A percentile compares a stretch with the other conserved stretches of the same genome.
phyloP scores from a whole-genome alignment of 306 rosid species.

The Medicago ruthenica region DNA sequence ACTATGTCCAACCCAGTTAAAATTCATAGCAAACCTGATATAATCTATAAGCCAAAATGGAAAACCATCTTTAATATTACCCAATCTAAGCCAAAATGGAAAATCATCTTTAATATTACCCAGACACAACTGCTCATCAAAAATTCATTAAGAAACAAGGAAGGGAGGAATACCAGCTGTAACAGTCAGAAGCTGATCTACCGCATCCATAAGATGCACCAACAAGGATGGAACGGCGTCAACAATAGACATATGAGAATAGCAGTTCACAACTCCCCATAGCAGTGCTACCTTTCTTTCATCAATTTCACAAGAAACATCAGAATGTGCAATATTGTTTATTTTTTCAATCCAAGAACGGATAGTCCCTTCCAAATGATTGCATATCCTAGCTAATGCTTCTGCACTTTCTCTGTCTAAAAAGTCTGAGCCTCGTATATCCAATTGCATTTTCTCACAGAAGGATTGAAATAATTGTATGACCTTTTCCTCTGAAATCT shows the following conservation, averaged over 20 bases:
- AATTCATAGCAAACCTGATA: conserved; percentile 14
- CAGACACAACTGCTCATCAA: not conserved
- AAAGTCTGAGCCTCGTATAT: conserved; percentile 44
- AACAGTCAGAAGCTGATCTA: conserved; percentile 56
- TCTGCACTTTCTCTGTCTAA: conserved; percentile 47
- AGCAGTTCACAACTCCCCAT: conserved; percentile 82
- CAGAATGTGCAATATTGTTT: conserved; percentile 46
- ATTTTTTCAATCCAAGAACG: conserved; percentile 50
- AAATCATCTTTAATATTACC: conserved; percentile 34
- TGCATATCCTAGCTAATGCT: conserved; percentile 58
- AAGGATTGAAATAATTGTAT: conserved; percentile 63
- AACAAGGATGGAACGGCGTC: conserved; percentile 56
- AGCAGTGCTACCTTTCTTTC: conserved; percentile 64
- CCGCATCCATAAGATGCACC: conserved; percentile 63
- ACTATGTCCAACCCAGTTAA: conserved; percentile 7
- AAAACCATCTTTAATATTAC: conserved; percentile 29
- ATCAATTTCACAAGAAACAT: conserved; percentile 47
- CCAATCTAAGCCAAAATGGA: not conserved
- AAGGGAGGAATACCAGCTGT: conserved; percentile 59
- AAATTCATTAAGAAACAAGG: conserved; percentile 9
- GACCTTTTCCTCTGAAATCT: conserved; percentile 67
- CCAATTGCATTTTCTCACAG: conserved; percentile 57
- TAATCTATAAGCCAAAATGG: not conserved
- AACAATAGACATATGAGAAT: conserved; percentile 58
- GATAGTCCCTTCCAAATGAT: conserved; percentile 54